Evolutionary conservation across 768 basidiomycete species (phyloP), one percentile per base, ranked within the genome.

Genomic region (Pleurotus ostreatus): DNA sequence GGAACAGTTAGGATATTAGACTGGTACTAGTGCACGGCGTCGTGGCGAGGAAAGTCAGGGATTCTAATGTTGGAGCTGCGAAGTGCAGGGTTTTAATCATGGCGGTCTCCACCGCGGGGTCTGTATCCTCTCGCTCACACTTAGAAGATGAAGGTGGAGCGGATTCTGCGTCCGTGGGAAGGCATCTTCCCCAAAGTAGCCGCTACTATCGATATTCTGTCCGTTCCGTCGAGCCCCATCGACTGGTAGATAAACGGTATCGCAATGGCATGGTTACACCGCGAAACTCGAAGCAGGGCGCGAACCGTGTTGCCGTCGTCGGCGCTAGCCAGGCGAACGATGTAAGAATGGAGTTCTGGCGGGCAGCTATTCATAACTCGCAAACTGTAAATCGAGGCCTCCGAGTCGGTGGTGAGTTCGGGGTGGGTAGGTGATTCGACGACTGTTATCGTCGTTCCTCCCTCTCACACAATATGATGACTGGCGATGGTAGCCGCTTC

Each of bases 291-390:
- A 54, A 65, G 68, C 15, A 81, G 66, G 0, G 74, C 63, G 40
- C 67, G 68, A 43, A 73, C 70, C 0, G 75, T 70, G 13, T 54
- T 40, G 0, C 76, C 77, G 40, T 74, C 75, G 55, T 75, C 74
- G 9, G 65, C 57, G 59, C 78, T 78, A 5, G 73, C 73, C 2
- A 77, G 62, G 46, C 74, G 65, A 58, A 69, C 76, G 52, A 81
- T 78, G 56, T 75, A 72, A 3, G 74, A 70, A 53, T 75, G 74
- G 13, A 81, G 64, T 62, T 81, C 79, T 34, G 72, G 66, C 12
- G 79, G 79, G 49, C 70, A 72, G 37, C 55, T 55, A 45, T 75
- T 61, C 71, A 78, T 74, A 45, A 54, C 44, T 23, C 22, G 20
- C 20, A 12, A 12, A 37, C 38, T 40, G 49, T 18, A 39, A 37